Evolutionary conservation across 2,329 filamentous ascomycete genomes (phyloP).

Genomic region (Penicillium sp.): DNA sequence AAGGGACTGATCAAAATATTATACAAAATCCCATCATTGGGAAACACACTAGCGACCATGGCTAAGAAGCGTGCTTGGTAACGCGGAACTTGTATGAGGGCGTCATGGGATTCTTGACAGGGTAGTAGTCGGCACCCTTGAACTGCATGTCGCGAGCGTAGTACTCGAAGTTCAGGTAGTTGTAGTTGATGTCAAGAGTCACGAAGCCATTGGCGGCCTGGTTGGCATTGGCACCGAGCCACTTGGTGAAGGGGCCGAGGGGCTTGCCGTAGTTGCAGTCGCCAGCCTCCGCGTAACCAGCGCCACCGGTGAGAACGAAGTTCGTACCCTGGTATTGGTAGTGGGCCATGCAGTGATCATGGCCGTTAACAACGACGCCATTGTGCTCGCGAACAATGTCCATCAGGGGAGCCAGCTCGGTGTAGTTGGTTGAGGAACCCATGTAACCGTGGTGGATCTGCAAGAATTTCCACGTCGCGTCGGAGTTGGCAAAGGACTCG

Average conservation of each 20-base stretch:
- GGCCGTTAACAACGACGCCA: conserved; percentile 24
- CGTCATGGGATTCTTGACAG: conserved; percentile 17
- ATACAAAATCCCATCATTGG: too few relatives aligned
- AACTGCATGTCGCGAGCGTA: conserved; percentile 13
- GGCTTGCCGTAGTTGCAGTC: conserved; percentile 26
- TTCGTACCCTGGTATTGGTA: conserved; percentile 21
- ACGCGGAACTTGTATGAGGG: conserved; percentile 17
- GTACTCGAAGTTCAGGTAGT: conserved; percentile 21
- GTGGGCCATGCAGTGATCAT: conserved; percentile 26
- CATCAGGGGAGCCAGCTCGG: conserved; percentile 21
- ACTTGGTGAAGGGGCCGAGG: conserved; percentile 20
- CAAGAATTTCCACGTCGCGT: conserved; percentile 24
- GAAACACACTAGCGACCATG: too few relatives aligned
- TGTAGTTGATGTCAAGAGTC: conserved; percentile 20
- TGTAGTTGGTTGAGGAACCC: conserved; percentile 16
- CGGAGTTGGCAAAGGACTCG: conserved; percentile 18
- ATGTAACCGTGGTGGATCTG: conserved; percentile 23
- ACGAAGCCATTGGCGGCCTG: conserved; percentile 26
- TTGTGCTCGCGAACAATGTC: conserved; percentile 16
- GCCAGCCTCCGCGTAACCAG: conserved; percentile 13
- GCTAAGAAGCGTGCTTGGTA: conserved; percentile 14
- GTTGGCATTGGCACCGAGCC: conserved; percentile 18
- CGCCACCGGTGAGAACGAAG: conserved; percentile 20
- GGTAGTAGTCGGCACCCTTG: conserved; percentile 19
- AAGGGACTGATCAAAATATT: too few relatives aligned